These are phyloP conservation scores for Rhizophagus sp. DNA, from an alignment of 192 early-diverging fungal genomes.

Conservation along the genomic window DNA sequence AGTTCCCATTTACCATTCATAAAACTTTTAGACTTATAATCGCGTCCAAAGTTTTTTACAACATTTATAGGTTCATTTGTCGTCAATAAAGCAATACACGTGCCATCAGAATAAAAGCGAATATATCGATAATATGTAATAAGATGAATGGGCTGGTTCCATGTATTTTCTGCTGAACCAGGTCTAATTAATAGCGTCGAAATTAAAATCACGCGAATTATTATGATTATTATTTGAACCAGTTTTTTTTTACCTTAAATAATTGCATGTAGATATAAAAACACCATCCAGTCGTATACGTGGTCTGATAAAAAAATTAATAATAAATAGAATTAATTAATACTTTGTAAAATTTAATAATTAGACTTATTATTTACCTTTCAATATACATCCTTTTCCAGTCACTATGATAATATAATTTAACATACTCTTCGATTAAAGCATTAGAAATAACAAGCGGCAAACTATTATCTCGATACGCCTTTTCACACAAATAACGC, in stretches of 20 bases:
- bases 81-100: constrained; percentile 35
- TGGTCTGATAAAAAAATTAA: constrained; percentile 25
- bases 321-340: neutral
- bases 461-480: constrained; percentile 20
- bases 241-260: constrained; percentile 31
- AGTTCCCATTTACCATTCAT: constrained; percentile 35
- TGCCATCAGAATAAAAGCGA: constrained; percentile 45
- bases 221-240: neutral
- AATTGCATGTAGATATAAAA: constrained; percentile 46
- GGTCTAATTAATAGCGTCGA: constrained; percentile 16
- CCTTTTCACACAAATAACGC: constrained; percentile 38
- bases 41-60: constrained; percentile 25
- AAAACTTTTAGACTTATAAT: constrained; percentile 29
- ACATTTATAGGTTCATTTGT: constrained; percentile 34
- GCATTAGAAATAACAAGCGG: neutral
- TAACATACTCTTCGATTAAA: constrained; percentile 19
- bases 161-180: constrained; percentile 36
- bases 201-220: neutral
- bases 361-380: neutral
- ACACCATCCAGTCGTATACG: constrained; percentile 46
- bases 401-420: constrained; percentile 34
- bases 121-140: constrained; percentile 49
- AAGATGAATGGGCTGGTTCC: constrained; percentile 45
- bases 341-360: neutral
- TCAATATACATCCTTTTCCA: constrained; percentile 49